Base-by-base conservation (phyloP, 768 basidiomycete genomes). In the Suillus cothurnatus region DNA sequence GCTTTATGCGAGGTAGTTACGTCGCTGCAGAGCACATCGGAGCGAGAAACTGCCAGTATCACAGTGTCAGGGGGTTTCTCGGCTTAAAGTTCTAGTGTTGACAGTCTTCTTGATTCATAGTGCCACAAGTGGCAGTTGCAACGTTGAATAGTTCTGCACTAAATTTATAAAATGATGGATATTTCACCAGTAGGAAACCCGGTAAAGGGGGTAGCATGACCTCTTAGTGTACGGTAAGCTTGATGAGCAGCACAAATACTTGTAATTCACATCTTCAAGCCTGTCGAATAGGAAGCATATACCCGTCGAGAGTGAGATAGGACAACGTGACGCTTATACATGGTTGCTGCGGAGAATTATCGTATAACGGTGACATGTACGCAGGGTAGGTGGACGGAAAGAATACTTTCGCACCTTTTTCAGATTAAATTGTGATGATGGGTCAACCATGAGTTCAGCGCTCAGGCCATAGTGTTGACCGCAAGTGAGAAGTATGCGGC, bases 251-350 rank as follows among this genome's bases (percentile, higher is more conserved):
- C 49, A 26, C 14, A 52, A 17, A 19, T 19, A 53, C 19, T 53
- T 19, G 50, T 50, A 17, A 17, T 26, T 50, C 15, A 52, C 17
- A 28, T 17, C 26, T 28, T 50, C 23, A 28, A 28, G 26, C 26
- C 6, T 17, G 7, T 26, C n/a, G 47, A n/a, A 49, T 12, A 34
- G 36, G 23, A 28, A 8, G 15, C 50, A 26, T 28, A 8, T 12
- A 14, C 12, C 84, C 5, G 84, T 84, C 17, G 14, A 39, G 91
- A 4, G 86, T 82, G 65, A 91, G 81, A 41, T 79, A 81, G 61
- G 90, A 79, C 69, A 87, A 81, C 67, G 81, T 81, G 67, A 86
- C 45, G 6, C 3, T 49, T 14, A 14, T 49, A 49, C 77, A n/a
- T 81, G 85, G n/a, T n/a, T n/a, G n/a, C n/a, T n/a, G n/a, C n/a